Conservation (phyloP, 2,329 filamentous ascomycete genomes). For the Ceratocystiopsis brevicomis region DNA sequence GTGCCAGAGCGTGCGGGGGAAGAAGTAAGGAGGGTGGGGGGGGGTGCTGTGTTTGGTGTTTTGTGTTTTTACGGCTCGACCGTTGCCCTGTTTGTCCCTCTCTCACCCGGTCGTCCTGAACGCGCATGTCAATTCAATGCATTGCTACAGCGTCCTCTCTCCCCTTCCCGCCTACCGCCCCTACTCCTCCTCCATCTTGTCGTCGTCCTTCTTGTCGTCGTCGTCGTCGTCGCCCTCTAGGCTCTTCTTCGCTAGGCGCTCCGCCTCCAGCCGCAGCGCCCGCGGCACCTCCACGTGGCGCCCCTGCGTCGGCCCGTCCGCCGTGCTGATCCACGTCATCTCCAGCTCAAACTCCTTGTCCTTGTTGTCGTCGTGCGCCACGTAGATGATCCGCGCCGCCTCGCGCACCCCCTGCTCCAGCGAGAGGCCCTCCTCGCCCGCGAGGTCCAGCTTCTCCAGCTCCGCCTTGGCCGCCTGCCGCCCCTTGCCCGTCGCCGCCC, state of each 20-base stretch:
- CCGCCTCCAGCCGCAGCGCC: slow-evolving; percentile 76
- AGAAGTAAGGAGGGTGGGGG: not conserved
- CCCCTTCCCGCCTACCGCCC: too few species aligned
- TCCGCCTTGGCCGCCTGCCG: slow-evolving; percentile 94
- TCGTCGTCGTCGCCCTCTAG: slow-evolving; percentile 78
- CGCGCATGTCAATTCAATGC: too few species aligned
- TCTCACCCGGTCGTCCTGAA: too few species aligned
- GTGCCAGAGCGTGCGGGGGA: slow-evolving; percentile 18
- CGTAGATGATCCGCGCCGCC: slow-evolving; percentile 90
- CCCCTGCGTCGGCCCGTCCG: slow-evolving; percentile 77
- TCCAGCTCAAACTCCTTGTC: slow-evolving; percentile 99
- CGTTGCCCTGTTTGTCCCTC: too few species aligned
- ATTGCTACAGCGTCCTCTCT: too few species aligned
- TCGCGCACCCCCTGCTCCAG: slow-evolving; percentile 84
- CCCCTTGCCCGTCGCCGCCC: slow-evolving; percentile 91
- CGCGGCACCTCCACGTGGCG: slow-evolving; percentile 86
- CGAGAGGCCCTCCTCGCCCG: slow-evolving; percentile 53
- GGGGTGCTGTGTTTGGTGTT: too few species aligned
- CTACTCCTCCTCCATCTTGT: slow-evolving; percentile 64
- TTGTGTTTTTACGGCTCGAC: too few species aligned
- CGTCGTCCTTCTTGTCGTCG: slow-evolving; percentile 43
- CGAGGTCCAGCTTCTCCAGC: slow-evolving; percentile 89
- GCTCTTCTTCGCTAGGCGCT: slow-evolving; percentile 78
- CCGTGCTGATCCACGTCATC: slow-evolving; percentile 91
- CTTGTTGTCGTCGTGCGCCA: slow-evolving; percentile 97